phyloP scores from a whole-genome alignment of 208 protist genomes.

The Wallacemonas sp. region DNA sequence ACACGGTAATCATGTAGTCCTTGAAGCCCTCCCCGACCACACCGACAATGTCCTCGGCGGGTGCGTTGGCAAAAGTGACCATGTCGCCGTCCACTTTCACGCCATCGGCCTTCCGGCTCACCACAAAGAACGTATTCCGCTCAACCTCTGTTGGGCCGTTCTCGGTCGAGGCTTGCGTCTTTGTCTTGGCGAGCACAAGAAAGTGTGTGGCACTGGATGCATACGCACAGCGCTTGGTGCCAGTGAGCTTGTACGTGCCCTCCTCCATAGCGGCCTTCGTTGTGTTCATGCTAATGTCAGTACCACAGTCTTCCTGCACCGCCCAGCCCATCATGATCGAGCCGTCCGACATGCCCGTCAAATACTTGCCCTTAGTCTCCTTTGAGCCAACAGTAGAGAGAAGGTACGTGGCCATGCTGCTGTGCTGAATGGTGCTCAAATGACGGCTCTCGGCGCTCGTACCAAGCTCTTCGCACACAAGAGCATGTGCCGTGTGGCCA shows the following conservation, averaged over 20 bases:
- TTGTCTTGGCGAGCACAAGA: constrained; percentile 75
- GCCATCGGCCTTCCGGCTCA: constrained; percentile 44
- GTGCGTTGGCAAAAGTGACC: constrained; percentile 50
- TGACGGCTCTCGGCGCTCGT: constrained; percentile 46
- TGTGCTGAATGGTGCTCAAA: constrained; percentile 63
- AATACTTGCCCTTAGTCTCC: constrained; percentile 81
- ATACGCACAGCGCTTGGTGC: constrained; percentile 57
- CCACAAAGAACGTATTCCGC: constrained; percentile 82
- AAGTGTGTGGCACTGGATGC: constrained; percentile 73
- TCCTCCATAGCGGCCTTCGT: constrained; percentile 35
- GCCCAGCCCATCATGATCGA: constrained; percentile 81
- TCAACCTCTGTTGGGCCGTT: constrained; percentile 49
- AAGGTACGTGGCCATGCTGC: constrained; percentile 63
- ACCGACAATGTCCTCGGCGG: constrained; percentile 66
- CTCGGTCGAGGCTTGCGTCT: constrained; percentile 65
- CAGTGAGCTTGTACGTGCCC: constrained; percentile 56
- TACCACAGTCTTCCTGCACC: constrained; percentile 58
- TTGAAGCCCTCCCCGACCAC: constrained; percentile 85
- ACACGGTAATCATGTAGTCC: constrained; percentile 77
- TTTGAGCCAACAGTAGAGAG: constrained; percentile 67
- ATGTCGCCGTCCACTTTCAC: constrained; percentile 34
- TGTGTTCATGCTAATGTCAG: constrained; percentile 86
- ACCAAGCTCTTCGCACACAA: constrained; percentile 80
- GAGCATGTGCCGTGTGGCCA: constrained; percentile 73
- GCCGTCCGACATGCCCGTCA: constrained; percentile 87